Base-by-base conservation (phyloP, 768 basidiomycete genomes). In the Pilatotrama ljubarskyi region DNA sequence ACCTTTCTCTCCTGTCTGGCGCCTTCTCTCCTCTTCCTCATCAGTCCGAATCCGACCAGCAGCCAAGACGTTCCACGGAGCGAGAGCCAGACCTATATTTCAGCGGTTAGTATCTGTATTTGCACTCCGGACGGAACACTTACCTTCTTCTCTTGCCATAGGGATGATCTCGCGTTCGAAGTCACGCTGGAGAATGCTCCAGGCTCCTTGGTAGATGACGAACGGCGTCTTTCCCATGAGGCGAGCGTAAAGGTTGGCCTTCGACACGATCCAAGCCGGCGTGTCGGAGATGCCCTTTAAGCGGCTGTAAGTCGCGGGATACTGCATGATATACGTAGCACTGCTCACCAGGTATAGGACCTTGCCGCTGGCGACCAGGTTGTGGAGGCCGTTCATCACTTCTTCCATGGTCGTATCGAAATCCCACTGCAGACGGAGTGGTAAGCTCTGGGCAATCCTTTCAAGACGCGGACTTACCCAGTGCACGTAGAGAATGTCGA, bases 371-470 rank as follows among this genome's bases (percentile, higher is more conserved):
- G 68, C 69, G 36, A 86, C 80, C 35, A 86, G 75, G 18, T 75
- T 70, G 61, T 86, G 81, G 7, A 87, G 72, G 8, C 74, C 69
- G 40, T 77, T 76, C 83, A 86, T 84, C 41, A 85, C 70, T 69
- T 87, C 84, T 65, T 82, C 79, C 47, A 86, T 74, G 15, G 74
- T 73, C 10, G 81, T 82, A 14, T 75, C 69, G 60, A 73, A 84
- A 65, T 85, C 84, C 83, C 82, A 82, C 70, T 72, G 78, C 52
- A 80, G 77, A 5, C 79, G 40, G 64, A 80, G 80, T 14, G 80
- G 67, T 43, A 2, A 40, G 82, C 13, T 37, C 3, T 7, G 18
- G 78, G 56, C 80, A 81, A 3, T 68, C 65, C 0, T 78, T 81
- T 79, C 80, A 71, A 77, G 17, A 14, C 4, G 5, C 0, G 17